A percentile compares a stretch with the other conserved stretches of the same genome.
Evolutionary conservation across 129 eudicot species (phyloP).

Genomic region (Smallanthus sonchifolius): DNA sequence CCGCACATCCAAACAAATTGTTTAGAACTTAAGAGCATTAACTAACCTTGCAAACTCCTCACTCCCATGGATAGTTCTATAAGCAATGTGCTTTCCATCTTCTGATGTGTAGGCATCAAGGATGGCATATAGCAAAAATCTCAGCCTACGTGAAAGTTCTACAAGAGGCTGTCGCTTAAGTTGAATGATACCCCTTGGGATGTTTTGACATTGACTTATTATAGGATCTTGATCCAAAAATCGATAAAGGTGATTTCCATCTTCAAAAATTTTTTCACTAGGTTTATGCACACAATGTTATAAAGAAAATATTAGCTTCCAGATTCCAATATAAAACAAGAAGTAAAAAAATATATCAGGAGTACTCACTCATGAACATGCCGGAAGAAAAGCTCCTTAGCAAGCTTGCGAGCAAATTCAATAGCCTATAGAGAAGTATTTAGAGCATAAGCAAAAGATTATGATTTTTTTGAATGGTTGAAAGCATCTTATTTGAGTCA

Average conservation of each 20-base stretch:
- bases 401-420: slow-evolving; percentile 71
- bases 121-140: slow-evolving; percentile 51
- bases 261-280: slow-evolving; percentile 67
- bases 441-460: neutral
- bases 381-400: slow-evolving; percentile 58
- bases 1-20: neutral
- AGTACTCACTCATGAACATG: slow-evolving; percentile 61
- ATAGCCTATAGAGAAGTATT: slow-evolving; percentile 40
- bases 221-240: slow-evolving; percentile 75
- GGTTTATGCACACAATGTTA: slow-evolving; percentile 13
- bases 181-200: slow-evolving; percentile 66
- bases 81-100: slow-evolving; percentile 65
- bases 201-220: slow-evolving; percentile 60
- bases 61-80: slow-evolving; percentile 70
- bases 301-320: slow-evolving; percentile 3
- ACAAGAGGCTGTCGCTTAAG: slow-evolving; percentile 53
- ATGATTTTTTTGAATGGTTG: neutral
- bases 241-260: slow-evolving; percentile 61
- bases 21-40: neutral
- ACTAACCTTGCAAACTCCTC: slow-evolving; percentile 81
- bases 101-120: slow-evolving; percentile 64
- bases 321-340: neutral
- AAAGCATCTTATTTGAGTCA: neutral
- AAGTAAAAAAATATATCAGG: neutral
- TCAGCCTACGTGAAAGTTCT: slow-evolving; percentile 56